These are phyloP conservation scores for Calonectria pseudoturangicola DNA, from an alignment of 2,329 filamentous ascomycete species.

Conservation along the genomic window DNA sequence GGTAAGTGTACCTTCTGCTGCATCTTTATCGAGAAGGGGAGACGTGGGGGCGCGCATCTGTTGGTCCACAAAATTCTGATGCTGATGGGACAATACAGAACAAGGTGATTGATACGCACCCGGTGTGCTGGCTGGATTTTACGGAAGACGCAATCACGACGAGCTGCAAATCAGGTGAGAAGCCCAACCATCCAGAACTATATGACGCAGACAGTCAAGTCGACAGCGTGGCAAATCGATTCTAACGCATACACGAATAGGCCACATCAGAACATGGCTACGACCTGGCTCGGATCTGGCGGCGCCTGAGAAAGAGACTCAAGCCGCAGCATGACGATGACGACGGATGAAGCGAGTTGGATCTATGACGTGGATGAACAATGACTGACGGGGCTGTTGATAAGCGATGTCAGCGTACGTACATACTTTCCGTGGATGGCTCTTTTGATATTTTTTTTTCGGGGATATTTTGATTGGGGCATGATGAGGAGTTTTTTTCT, in stretches of 20 bases:
- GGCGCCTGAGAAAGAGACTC: conserved; percentile 49
- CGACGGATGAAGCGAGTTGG: conserved; percentile 39
- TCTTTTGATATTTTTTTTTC: conserved; percentile 8
- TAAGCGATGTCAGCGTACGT: conserved; percentile 33
- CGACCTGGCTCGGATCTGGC: conserved; percentile 68
- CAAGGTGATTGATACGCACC: conserved; percentile 90
- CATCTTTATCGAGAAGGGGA: conserved; percentile 9
- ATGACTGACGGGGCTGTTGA: conserved; percentile 42
- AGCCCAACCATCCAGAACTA: background rate
- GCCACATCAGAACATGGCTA: conserved; percentile 85
- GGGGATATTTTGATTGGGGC: conserved; percentile 29
- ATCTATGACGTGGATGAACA: conserved; percentile 38
- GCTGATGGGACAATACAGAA: conserved; percentile 68
- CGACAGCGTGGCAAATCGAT: conserved; percentile 1
- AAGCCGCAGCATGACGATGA: conserved; percentile 46
- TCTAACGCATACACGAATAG: conserved; percentile 64
- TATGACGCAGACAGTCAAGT: background rate
- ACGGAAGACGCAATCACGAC: conserved; percentile 95
- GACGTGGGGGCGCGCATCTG: conserved; percentile 27
- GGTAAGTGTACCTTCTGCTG: conserved; percentile 68
- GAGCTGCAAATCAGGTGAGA: conserved; percentile 90
- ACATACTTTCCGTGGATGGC: conserved; percentile 27
- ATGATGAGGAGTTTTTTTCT: conserved; percentile 12
- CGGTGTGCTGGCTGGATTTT: conserved; percentile 93
- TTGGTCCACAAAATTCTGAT: conserved; percentile 44